These are phyloP conservation scores for Cordyceps cicadae DNA, from an alignment of 2,329 filamentous ascomycete species.

Conservation along the genomic window DNA sequence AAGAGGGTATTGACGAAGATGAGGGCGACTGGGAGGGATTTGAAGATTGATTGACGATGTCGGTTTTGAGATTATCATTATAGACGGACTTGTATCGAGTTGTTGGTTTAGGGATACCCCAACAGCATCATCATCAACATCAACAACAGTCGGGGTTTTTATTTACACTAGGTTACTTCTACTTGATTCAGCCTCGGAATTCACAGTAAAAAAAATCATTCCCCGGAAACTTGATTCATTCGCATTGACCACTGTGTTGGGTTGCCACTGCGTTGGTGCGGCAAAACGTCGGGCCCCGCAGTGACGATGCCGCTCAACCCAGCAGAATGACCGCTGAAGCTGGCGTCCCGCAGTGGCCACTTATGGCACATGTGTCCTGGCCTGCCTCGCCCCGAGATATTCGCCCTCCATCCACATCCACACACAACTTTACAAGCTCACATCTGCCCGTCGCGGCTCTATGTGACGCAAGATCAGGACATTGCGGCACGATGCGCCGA, in stretches of 20 bases:
- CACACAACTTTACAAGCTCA: background rate
- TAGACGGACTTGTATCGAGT: background rate
- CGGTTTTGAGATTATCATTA: background rate
- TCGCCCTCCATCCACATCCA: background rate
- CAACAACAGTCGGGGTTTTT: background rate
- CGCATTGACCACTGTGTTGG: no score
- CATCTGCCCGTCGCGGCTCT: constrained; percentile 10
- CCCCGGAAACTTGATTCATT: background rate
- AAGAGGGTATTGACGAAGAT: no score
- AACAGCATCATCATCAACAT: background rate
- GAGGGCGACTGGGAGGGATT: constrained; percentile 12
- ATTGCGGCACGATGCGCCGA: constrained; percentile 41
- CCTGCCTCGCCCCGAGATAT: background rate
- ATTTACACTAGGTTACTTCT: background rate
- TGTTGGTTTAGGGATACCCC: background rate
- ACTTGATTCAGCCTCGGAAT: background rate
- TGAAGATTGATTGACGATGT: constrained; percentile 17
- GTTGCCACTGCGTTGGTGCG: background rate
- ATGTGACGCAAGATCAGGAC: constrained; percentile 1
- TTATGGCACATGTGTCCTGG: constrained; percentile 7
- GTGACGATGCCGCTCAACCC: constrained; percentile 8
- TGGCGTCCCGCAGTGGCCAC: background rate
- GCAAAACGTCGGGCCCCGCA: constrained; percentile 9
- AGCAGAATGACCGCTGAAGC: background rate
- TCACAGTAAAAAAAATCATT: no score